Evolutionary conservation across 192 early-diverging fungal species (phyloP), one percentile per base, ranked within the genome.

Genomic region (Coemansia sp.): DNA sequence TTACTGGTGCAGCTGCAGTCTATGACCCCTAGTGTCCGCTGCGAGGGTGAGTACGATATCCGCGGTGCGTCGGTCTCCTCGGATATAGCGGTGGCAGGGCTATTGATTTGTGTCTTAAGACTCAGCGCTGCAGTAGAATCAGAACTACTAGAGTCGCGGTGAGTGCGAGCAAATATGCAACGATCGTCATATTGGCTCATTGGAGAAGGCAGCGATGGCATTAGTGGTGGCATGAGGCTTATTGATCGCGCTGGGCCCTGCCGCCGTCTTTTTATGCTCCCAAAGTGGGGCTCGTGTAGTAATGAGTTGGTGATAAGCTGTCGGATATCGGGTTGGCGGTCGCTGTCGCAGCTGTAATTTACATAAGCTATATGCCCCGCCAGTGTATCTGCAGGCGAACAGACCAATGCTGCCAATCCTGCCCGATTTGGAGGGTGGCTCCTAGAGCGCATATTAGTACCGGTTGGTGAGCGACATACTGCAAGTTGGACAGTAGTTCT

Each of bases 41-140:
- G 74, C 47, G 74, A 71, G 16, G 69, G 62, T 32, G 65, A 68
- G 38, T 52, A 67, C 5, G 58, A 60, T 54, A 47, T 65, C 21
- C 58, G 62, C 31, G 68, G 56, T 18, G 38, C 53, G 14, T n/a
- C 31, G 9, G 30, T 53, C 30, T 41, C n/a, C 16, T 26, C 34
- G 18, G 52, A 55, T 44, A 54, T 8, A 18, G 25, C 47, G 44
- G 52, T 61, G 30, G 27, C 30, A 8, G 58, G 32, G 54, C 58
- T 68, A 54, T 14, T 19, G 19, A 32, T 14, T 12, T 30, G 49
- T 24, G 30, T 10, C 21, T 26, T 56, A 7, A 61, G 44, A 5
- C 19, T 61, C 8, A 56, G 50, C 2, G 58, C 53, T 18, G 65
- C 65, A 3, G 71, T 74, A 7, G 65, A 67, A 14, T 63, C 71